These are phyloP conservation scores for Lepidium didymum DNA, from an alignment of 345 rosid genomes.

Conservation along the genomic window DNA sequence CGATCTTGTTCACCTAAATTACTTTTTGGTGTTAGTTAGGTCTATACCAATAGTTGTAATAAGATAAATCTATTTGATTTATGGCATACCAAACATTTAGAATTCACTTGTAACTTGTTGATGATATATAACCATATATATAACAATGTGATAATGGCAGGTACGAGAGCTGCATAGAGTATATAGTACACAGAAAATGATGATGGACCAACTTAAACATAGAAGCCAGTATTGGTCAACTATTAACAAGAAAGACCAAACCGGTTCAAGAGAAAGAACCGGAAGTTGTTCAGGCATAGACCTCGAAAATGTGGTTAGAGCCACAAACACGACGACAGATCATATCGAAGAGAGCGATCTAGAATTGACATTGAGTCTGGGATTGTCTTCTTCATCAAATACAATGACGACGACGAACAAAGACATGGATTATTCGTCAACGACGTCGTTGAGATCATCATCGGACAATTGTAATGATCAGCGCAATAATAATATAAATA, in stretches of 20 bases:
- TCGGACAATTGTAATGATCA: conserved; percentile 31
- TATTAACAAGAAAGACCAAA: conserved; percentile 17
- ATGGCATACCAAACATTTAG: neutral
- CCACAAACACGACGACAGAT: conserved; percentile 26
- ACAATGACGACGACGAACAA: conserved; percentile 5
- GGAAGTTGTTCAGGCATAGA: conserved; percentile 47
- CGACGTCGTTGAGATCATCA: conserved; percentile 29
- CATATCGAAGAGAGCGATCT: conserved; percentile 44
- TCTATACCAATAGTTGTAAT: too few species aligned
- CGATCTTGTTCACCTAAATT: too few species aligned
- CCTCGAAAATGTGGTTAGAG: conserved; percentile 40
- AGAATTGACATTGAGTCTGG: conserved; percentile 70
- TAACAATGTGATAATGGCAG: conserved; percentile 35
- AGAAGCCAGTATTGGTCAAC: conserved; percentile 30
- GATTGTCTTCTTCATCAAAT: conserved; percentile 33
- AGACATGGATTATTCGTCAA: conserved; percentile 27
- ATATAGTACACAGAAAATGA: conserved; percentile 55
- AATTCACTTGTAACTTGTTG: neutral
- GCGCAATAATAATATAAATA: conserved; percentile 11
- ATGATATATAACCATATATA: neutral
- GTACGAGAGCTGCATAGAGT: conserved; percentile 78
- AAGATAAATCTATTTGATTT: neutral
- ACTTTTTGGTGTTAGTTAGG: too few species aligned
- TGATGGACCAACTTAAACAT: conserved; percentile 56
- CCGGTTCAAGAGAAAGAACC: conserved; percentile 42